Conservation (phyloP, 78 protist genomes). For the Monocercomonoides exilis region DNA sequence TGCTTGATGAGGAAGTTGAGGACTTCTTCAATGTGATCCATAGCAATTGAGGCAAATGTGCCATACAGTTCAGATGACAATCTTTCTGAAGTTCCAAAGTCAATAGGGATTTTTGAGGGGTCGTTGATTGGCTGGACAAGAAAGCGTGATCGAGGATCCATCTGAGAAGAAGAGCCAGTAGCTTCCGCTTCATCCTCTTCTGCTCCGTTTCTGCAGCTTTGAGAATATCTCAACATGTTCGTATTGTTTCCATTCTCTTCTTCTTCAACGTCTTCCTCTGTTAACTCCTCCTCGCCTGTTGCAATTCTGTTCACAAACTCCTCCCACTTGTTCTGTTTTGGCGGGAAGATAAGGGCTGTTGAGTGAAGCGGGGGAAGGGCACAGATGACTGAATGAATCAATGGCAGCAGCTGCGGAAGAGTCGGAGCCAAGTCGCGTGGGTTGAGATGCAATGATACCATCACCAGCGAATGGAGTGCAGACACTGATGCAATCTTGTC, state of each 20-base stretch:
- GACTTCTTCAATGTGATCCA: neutral
- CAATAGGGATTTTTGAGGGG: neutral
- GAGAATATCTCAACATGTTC: no score
- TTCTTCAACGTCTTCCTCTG: neutral
- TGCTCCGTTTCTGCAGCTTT: no score
- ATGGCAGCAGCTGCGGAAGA: neutral
- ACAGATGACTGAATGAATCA: neutral
- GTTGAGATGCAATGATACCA: neutral
- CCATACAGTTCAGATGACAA: neutral
- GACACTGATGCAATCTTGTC: neutral
- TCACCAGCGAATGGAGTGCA: neutral
- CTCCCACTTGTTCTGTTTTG: neutral
- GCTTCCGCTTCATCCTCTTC: neutral
- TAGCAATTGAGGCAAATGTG: neutral
- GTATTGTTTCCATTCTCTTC: no score
- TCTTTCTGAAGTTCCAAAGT: neutral
- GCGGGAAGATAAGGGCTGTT: neutral
- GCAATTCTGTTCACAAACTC: neutral
- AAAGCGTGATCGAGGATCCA: no score
- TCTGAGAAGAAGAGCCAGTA: no score
- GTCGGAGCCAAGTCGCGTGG: neutral
- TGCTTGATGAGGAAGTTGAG: neutral
- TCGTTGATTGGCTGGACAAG: neutral
- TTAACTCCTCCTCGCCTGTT: neutral
- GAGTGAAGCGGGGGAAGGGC: neutral